phyloP scores from a whole-genome alignment of 2,329 filamentous ascomycete genomes.

The Exophiala xenobiotica region DNA sequence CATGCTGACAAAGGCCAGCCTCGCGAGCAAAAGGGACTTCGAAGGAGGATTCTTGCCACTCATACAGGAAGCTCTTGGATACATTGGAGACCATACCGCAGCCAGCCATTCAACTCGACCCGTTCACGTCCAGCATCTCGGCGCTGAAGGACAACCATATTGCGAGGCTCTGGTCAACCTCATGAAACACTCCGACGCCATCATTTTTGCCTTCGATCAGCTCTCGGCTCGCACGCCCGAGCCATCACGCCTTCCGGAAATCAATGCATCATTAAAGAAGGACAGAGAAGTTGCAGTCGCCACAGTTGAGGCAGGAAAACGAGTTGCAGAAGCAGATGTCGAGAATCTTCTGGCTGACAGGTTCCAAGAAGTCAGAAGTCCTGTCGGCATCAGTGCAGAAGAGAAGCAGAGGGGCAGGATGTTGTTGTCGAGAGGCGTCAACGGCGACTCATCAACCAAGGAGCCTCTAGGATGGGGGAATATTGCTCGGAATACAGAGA shows the following conservation, averaged over 20 bases:
- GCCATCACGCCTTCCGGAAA: slow-evolving; percentile 10
- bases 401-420: slow-evolving; percentile 20
- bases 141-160: slow-evolving; percentile 18
- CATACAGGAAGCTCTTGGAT: slow-evolving; percentile 11
- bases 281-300: slow-evolving; percentile 16
- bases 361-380: slow-evolving; percentile 13
- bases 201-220: slow-evolving; percentile 18
- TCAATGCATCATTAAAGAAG: slow-evolving; percentile 14
- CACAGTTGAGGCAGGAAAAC: slow-evolving; percentile 17
- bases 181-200: slow-evolving; percentile 15
- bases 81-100: slow-evolving; percentile 2
- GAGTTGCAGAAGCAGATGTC: slow-evolving; percentile 13
- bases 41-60: slow-evolving; percentile 19
- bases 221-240: slow-evolving; percentile 6
- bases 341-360: slow-evolving; percentile 18
- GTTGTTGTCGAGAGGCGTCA: slow-evolving; percentile 13
- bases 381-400: slow-evolving; percentile 11
- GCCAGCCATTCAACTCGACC: not conserved
- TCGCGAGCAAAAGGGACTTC: slow-evolving; percentile 8
- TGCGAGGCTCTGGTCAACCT: slow-evolving; percentile 14
- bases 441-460: not conserved
- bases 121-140: slow-evolving; percentile 16
- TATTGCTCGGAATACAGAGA: slow-evolving; percentile 16
- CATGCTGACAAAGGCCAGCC: slow-evolving; percentile 3
- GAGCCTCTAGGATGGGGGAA: slow-evolving; percentile 21